Evolutionary conservation across 331 rosid species (phyloP), one percentile per base, ranked within the genome.

Genomic region (Arachis monticola): DNA sequence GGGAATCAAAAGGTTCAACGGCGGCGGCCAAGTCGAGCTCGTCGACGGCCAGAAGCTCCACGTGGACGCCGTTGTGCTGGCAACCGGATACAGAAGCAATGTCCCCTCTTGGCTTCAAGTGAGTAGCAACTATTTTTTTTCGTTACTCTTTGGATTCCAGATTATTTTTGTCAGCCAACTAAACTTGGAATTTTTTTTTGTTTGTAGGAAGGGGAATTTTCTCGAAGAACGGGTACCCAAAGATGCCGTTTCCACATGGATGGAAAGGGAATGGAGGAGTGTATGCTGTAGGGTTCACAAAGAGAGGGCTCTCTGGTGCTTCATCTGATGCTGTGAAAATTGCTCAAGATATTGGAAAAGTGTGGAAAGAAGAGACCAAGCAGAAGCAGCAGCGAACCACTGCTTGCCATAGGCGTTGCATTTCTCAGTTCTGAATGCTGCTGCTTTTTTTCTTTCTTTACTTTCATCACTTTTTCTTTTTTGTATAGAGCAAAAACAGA

Each of bases 31-130:
- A 53, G 97, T 87, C 7, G 99, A 95, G 70, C 84, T 95, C 7
- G 79, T 77, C 5, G 83, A 83, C 62, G 97, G 98, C 1, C 84
- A 87, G 70, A 89, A 65, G 9, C 83, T 88, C 0, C 85, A 90
- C 5, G 59, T 95, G 17, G 99, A 95, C 74, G 83, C 97, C 0
- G 90, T 90, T 6, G 75, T 95, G 30, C 83, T 95, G 4, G 99
- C 99, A 1, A 95, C 99, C 0, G 99, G 99, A 0, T 95, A 95
- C 77, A 89, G 99, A 67, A 95, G 97, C 85, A 95, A 92, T 30
- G 99, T 95, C 67, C 99, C 97, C 63, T 90, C 85, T 79, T 95
- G 99, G 99, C 96, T 95, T 73, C 96, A 89, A 97, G 98, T 93
- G 87, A 89, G 90, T 75, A 51, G 80, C 74, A 78, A 77, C 70